Percentiles rank a stretch among this genome's conserved stretches.
These are phyloP conservation scores for Truncatella angustata DNA, from an alignment of 2,329 filamentous ascomycete genomes.

Conservation along the genomic window DNA sequence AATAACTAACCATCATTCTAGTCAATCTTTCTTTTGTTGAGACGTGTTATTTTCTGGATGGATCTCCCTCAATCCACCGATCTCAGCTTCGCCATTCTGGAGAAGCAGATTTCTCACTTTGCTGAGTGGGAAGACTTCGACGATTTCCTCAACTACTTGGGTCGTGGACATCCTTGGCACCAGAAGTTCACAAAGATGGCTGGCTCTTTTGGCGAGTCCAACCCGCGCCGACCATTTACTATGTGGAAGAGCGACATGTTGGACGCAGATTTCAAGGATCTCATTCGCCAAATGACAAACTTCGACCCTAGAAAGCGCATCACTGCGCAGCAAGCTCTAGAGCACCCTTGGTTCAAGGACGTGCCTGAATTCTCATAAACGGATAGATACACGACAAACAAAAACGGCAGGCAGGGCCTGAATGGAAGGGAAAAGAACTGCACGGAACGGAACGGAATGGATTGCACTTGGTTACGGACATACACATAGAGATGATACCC, in stretches of 20 bases:
- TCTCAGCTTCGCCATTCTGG: conserved; percentile 37
- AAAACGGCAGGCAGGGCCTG: no score
- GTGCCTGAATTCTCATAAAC: not conserved
- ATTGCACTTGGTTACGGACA: no score
- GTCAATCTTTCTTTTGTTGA: conserved; percentile 44
- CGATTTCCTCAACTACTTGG: conserved; percentile 39
- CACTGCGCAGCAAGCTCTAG: conserved; percentile 36
- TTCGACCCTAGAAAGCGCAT: conserved; percentile 38
- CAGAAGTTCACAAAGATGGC: conserved; percentile 34
- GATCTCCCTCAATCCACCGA: conserved; percentile 32
- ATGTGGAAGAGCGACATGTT: conserved; percentile 36
- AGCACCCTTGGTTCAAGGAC: conserved; percentile 30
- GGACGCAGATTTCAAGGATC: conserved; percentile 37
- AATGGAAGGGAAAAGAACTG: no score
- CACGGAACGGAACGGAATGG: no score
- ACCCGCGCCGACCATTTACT: conserved; percentile 39
- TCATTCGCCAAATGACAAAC: conserved; percentile 35
- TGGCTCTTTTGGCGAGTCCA: conserved; percentile 37
- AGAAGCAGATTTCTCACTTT: conserved; percentile 47
- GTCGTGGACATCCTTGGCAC: conserved; percentile 35
- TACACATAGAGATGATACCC: no score
- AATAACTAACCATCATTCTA: conserved; percentile 20
- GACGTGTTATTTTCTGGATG: conserved; percentile 38
- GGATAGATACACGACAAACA: no score
- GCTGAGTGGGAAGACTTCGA: conserved; percentile 38